Evolutionary conservation across 176 grass and related monocot species (phyloP).

Genomic region (Urochloa ruziziensis): DNA sequence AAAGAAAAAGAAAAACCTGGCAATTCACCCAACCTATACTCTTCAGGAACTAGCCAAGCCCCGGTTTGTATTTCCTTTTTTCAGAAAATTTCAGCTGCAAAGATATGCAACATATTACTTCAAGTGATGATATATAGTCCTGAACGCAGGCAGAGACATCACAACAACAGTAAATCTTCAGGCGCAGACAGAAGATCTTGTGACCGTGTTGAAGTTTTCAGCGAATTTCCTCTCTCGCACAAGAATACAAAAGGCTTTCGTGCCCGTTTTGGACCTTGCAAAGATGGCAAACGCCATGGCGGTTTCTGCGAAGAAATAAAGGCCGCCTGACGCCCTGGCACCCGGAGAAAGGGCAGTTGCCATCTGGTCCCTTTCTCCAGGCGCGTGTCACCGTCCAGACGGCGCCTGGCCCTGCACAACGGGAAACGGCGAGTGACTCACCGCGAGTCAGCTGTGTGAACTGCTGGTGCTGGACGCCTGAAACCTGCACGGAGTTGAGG

Average conservation of each 20-base stretch:
- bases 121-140: background rate
- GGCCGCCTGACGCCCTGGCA: background rate
- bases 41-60: background rate
- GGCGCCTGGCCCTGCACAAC: background rate
- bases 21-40: background rate
- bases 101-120: background rate
- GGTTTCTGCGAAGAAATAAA: background rate
- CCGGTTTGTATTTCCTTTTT: background rate
- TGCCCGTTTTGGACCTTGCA: background rate
- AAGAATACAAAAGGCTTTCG: background rate
- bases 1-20: background rate
- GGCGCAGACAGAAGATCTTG: background rate
- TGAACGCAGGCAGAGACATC: background rate
- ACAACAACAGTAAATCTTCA: background rate
- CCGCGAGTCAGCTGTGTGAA: background rate
- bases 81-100: background rate
- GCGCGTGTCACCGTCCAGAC: background rate
- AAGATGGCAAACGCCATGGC: background rate
- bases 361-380: background rate
- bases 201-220: background rate
- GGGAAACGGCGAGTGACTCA: background rate
- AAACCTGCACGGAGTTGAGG: conserved; percentile 14
- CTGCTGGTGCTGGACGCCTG: background rate
- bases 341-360: background rate
- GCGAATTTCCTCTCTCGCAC: background rate